Evolutionary conservation across 1,284 basidiomycete species (phyloP), one percentile per base, ranked within the genome.

Genomic region (Leccinum pseudoinsigne): DNA sequence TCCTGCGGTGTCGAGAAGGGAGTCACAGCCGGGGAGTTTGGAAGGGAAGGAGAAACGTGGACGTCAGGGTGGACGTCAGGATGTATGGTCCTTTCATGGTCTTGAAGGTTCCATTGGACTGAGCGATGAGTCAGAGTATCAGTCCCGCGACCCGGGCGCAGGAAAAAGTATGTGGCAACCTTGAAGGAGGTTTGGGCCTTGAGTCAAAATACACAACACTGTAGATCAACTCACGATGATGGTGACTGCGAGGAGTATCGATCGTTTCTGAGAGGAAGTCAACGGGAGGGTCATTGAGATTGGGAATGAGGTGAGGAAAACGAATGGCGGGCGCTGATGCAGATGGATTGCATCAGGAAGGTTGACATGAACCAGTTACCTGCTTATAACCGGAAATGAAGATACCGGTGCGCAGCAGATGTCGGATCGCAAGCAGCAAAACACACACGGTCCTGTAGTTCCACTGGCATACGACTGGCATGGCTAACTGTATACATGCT

Each of bases 191-290:
- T 63, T 11, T 31, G 23, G 36, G 23, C 2, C 8, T 10, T 26
- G 57, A 28, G n/a, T 21, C 6, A 4, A 21, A 23, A 31, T 5
- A 16, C 4, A 16, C 4, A 31, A 10, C 28, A 31, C 28, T 31
- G 9, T 31, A 31, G 23, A 47, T 1, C 2, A 6, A 62, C 73
- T 66, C 31, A 76, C 75, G 23, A 75, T 10, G 5, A 76, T 38
- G n/a, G 69, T 50, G 60, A 67, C 18, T 4, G 74, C 72, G 7
- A 74, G 65, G 0, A 77, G 57, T 38, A 74, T 51, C n/a, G 73
- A 71, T 11, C 72, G 73, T 54, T 67, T 76, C 55, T 76, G 74
- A 45, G 74, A 72, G 5, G 70, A 55, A 9, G 72, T 74, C 23
- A 74, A 38, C 6, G 71, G 68, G 59, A 75, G 10, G 31, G 59